These are phyloP conservation scores for Wakefieldia striispora DNA, from an alignment of 768 basidiomycete genomes.

Conservation along the genomic window DNA sequence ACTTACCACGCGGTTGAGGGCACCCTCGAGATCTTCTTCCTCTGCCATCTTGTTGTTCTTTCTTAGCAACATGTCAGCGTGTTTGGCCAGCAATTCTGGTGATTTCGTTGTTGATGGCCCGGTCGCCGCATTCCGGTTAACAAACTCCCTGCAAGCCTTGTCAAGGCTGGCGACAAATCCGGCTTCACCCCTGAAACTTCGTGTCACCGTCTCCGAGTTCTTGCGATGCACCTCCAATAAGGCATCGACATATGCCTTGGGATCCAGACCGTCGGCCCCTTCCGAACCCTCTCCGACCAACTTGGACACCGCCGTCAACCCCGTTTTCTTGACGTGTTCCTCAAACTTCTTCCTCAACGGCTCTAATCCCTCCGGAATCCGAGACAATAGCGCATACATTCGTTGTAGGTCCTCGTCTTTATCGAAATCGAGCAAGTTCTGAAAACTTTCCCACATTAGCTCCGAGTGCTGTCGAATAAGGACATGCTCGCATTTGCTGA, in stretches of 20 bases:
- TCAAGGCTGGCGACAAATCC: conserved; percentile 93
- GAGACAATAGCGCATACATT: conserved; percentile 90
- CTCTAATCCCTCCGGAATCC: conserved; percentile 88
- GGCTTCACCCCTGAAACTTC: conserved; percentile 88
- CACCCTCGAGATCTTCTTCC: conserved; percentile 86
- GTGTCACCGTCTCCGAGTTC: conserved; percentile 83
- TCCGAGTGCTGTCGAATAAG: conserved; percentile 85
- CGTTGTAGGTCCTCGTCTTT: conserved; percentile 93
- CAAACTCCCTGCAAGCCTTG: conserved; percentile 93
- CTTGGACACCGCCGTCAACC: conserved; percentile 77
- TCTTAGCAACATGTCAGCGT: conserved; percentile 82
- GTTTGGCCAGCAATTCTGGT: conserved; percentile 89
- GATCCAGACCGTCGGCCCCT: conserved; percentile 67
- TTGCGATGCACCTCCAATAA: conserved; percentile 89
- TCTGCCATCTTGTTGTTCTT: conserved; percentile 97
- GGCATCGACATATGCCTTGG: conserved; percentile 93
- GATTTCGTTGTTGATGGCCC: conserved; percentile 82
- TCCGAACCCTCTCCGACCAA: conserved; percentile 53
- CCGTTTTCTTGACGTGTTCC: conserved; percentile 91
- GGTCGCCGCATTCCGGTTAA: conserved; percentile 90
- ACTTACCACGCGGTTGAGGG: conserved; percentile 85
- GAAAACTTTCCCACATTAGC: conserved; percentile 92
- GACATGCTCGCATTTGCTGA: conserved; percentile 85
- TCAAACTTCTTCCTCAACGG: conserved; percentile 91
- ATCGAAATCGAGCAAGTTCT: conserved; percentile 84